Evolutionary conservation across 441 rosid genomes (phyloP).

Genomic region (Corymbia calophylla): DNA sequence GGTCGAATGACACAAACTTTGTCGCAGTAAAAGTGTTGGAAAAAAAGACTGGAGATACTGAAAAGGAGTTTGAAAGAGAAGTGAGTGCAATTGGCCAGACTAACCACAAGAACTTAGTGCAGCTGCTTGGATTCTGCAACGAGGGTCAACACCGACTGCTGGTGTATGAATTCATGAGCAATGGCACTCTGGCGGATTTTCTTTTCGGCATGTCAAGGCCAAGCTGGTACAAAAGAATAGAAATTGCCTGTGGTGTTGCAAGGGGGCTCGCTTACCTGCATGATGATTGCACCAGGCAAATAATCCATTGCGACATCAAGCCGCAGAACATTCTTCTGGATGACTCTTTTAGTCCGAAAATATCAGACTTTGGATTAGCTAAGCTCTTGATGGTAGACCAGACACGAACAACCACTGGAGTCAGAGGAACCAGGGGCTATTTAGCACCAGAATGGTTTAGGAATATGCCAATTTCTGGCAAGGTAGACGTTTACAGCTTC

Average conservation of each 20-base stretch:
- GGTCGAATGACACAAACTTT: not conserved
- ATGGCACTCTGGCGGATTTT: constrained; percentile 26
- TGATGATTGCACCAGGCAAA: constrained; percentile 28
- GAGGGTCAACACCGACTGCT: constrained; percentile 29
- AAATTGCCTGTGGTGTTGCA: constrained; percentile 22
- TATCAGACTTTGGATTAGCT: constrained; percentile 41
- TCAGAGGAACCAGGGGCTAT: constrained; percentile 45
- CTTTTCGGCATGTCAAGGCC: constrained; percentile 16
- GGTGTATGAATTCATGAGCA: constrained; percentile 42
- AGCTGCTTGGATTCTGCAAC: constrained; percentile 31
- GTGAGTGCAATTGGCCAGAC: constrained; percentile 24
- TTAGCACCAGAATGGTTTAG: constrained; percentile 40
- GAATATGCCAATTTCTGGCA: constrained; percentile 32
- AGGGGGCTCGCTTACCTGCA: constrained; percentile 35
- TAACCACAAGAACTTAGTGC: constrained; percentile 38
- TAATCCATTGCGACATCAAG: constrained; percentile 45
- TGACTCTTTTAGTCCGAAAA: constrained; percentile 14
- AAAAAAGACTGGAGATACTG: constrained; percentile 4
- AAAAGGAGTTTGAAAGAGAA: constrained; percentile 26
- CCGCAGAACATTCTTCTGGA: constrained; percentile 39
- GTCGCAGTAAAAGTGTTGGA: constrained; percentile 13
- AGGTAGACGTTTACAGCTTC: constrained; percentile 52
- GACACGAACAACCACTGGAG: constrained; percentile 18
- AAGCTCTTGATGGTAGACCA: constrained; percentile 33
- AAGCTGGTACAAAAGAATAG: constrained; percentile 20